Conservation (phyloP, 208 protist genomes). For the Wallacemonas sp. region DNA sequence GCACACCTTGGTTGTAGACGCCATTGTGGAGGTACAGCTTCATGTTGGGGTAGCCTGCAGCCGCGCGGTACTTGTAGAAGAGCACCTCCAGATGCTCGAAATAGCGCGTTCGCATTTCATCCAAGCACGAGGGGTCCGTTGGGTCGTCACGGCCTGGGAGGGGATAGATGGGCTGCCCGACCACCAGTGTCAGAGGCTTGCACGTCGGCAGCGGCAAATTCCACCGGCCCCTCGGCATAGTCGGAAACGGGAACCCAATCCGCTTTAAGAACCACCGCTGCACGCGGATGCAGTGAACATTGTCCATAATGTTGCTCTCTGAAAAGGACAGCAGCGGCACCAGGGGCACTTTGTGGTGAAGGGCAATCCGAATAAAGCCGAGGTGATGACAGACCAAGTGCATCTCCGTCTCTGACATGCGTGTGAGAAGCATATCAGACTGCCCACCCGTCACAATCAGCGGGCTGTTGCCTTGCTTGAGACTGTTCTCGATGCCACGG, state of each 20-base stretch:
- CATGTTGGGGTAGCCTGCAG: conserved; percentile 67
- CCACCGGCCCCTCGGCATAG: conserved; percentile 56
- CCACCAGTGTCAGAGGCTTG: conserved; percentile 46
- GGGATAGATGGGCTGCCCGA: conserved; percentile 55
- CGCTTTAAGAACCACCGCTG: conserved; percentile 58
- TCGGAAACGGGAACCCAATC: conserved; percentile 66
- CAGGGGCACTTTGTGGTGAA: conserved; percentile 50
- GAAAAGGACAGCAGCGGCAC: conserved; percentile 71
- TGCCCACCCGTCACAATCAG: conserved; percentile 78
- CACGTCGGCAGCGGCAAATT: conserved; percentile 52
- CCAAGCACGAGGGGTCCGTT: conserved; percentile 35
- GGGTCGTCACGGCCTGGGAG: conserved; percentile 29
- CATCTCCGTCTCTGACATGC: conserved; percentile 51
- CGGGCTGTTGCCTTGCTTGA: conserved; percentile 40
- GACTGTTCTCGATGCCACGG: conserved; percentile 42
- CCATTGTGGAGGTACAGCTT: conserved; percentile 53
- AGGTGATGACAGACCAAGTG: conserved; percentile 68
- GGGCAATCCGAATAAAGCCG: conserved; percentile 62
- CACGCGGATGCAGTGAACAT: conserved; percentile 42
- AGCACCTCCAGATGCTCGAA: conserved; percentile 53
- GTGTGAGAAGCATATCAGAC: conserved; percentile 65
- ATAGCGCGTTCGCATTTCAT: conserved; percentile 49
- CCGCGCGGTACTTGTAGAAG: conserved; percentile 58
- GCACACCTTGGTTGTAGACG: conserved; percentile 24
- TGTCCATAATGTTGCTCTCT: conserved; percentile 66